Base-by-base conservation (phyloP, 2,329 filamentous ascomycete genomes). In the Pseudopyrenochaeta lycopersici region DNA sequence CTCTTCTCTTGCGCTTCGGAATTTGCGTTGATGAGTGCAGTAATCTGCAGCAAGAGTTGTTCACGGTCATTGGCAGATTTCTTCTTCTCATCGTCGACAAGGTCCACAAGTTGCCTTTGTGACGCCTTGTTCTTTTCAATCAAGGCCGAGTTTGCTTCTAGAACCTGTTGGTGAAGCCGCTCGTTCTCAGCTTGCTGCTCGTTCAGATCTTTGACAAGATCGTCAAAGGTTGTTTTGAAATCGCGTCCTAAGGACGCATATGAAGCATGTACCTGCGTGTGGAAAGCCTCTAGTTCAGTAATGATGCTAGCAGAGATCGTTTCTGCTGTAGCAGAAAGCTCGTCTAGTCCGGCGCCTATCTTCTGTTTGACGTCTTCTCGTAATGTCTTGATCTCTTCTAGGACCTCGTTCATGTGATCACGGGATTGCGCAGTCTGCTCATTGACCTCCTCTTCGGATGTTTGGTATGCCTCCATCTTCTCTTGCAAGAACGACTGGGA, bases 351-450 rank as follows among this genome's bases (percentile, higher is more conserved):
- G 68, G 92, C 88, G 2, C 91, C 91, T 42, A 98, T 91, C 57
- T 90, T 89, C 43, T 85, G 82, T 80, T 97, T 97, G 46, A 98
- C 91, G 47, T 91, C 88, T 72, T 97, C 90, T 18, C 94, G 87
- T 20, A 98, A 82, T n/a, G 85, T 87, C 72, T 93, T 93, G 73
- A 98, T 97, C 72, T 96, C 94, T 67, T 95, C 91, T 9, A 99
- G 82, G 1, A 97, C 89, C n/a, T 85, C 81, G 66, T 97, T 93
- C 90, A 97, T 92, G 51, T 93, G 90, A 42, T 93, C 87, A 67
- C 90, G 91, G 2, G 92, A 89, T 57, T 83, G 81, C 20, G 84
- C 81, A 50, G 88, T 90, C 66, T 90, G 88, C 36, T 85, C 80
- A 48, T 90, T 83, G 14, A 96, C 83, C 62, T 90, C 85, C 45